These are phyloP conservation scores for Lactarius hatsudake DNA, from an alignment of 768 basidiomycete genomes.

Conservation along the genomic window DNA sequence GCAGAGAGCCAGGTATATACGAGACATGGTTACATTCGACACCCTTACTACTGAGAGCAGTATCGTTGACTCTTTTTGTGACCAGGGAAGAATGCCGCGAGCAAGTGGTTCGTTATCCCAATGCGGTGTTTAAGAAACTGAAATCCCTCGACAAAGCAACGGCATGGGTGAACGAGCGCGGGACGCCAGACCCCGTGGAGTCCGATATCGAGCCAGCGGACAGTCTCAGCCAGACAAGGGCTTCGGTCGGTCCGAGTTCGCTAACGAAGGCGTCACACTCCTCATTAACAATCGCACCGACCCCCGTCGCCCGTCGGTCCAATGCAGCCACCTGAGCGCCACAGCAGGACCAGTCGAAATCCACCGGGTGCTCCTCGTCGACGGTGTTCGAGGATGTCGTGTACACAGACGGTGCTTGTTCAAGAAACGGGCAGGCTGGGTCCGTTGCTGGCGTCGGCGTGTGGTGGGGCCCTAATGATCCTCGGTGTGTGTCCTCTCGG, in stretches of 20 bases:
- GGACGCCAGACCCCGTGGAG: not conserved
- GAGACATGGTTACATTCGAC: constrained; percentile 54
- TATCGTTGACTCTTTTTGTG: constrained; percentile 8
- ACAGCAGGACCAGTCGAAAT: constrained; percentile 17
- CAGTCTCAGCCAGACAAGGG: not conserved
- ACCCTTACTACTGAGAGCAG: not conserved
- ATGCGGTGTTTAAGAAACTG: constrained; percentile 70
- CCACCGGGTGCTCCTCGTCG: constrained; percentile 27
- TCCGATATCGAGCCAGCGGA: not conserved
- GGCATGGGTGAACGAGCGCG: constrained; percentile 41
- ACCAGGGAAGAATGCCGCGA: constrained; percentile 69
- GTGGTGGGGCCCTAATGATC: constrained; percentile 76
- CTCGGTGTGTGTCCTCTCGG: constrained; percentile 43
- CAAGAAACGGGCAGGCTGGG: constrained; percentile 68
- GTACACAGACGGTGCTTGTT: constrained; percentile 87
- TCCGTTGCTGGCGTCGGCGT: constrained; percentile 83
- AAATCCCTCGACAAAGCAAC: constrained; percentile 52
- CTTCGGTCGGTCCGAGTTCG: not conserved
- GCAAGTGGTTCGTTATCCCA: constrained; percentile 63
- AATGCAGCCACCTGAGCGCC: not conserved
- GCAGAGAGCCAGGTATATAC: constrained; percentile 64
- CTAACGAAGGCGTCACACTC: not conserved
- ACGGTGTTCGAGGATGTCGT: constrained; percentile 48
- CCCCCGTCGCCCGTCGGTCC: not conserved
- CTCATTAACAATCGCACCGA: not conserved